Percentiles rank a stretch among this genome's conserved stretches.
phyloP scores from a whole-genome alignment of 148 eudicot species.

The Rhododendron henanense region DNA sequence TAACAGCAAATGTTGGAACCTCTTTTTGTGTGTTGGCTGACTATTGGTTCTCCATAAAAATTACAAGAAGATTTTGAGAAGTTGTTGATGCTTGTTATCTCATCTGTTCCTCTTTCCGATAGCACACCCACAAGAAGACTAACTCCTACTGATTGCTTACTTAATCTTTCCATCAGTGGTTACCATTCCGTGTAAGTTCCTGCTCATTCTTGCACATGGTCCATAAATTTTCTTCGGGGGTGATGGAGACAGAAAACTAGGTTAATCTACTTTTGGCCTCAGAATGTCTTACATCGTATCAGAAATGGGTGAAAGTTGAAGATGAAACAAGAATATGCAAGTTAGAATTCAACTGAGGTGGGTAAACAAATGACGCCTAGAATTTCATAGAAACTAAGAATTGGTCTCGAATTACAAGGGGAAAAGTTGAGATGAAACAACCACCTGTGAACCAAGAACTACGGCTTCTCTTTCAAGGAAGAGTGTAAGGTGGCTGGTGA shows the following conservation, averaged over 20 bases:
- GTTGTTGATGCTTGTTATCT: neutral
- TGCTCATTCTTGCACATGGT: neutral
- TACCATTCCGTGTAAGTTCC: neutral
- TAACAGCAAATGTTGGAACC: neutral
- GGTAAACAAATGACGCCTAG: neutral
- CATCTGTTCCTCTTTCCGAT: neutral
- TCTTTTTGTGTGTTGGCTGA: neutral
- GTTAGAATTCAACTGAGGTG: neutral
- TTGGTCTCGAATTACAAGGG: neutral
- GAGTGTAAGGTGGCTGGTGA: conserved; percentile 58
- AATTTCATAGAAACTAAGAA: neutral
- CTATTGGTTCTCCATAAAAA: neutral
- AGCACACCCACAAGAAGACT: neutral
- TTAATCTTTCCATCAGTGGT: neutral
- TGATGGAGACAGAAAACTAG: neutral
- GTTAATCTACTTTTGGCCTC: neutral
- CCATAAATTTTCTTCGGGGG: neutral
- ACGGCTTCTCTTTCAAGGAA: conserved; percentile 51
- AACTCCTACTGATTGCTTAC: neutral
- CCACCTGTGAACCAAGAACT: conserved; percentile 53
- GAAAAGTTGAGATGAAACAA: neutral
- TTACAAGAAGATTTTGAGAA: neutral
- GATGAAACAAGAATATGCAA: neutral
- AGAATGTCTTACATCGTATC: neutral
- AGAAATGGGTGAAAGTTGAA: neutral